These are phyloP conservation scores for Blastocladiella britannica DNA, from an alignment of 192 early-diverging fungal genomes.

Conservation along the genomic window DNA sequence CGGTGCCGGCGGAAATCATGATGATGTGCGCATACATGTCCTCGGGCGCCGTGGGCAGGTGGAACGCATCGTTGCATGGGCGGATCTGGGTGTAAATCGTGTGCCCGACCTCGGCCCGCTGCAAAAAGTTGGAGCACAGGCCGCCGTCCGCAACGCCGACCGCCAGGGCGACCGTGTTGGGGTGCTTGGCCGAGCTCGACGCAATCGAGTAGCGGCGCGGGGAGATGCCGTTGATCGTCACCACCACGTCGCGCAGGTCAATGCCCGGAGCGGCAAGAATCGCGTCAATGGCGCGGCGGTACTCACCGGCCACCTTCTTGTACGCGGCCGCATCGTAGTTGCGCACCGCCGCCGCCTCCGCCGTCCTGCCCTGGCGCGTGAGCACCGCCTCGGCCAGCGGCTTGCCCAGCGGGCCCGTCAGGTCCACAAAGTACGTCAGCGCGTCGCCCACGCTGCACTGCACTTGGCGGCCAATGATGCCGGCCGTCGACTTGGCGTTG, in stretches of 20 bases:
- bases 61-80: constrained; percentile 4
- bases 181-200: constrained; percentile 1
- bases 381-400: not conserved
- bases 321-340: not conserved
- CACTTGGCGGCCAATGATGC: constrained; percentile 3
- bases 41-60: constrained; percentile 1
- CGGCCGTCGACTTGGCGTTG: not conserved
- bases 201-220: constrained; percentile 16
- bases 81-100: not conserved
- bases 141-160: constrained; percentile 11
- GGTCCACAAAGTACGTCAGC: constrained; percentile 22
- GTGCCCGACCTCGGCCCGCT: not conserved
- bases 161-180: constrained; percentile 2
- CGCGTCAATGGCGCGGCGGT: not conserved
- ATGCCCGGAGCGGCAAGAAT: not conserved
- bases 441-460: constrained; percentile 25
- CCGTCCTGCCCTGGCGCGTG: not conserved
- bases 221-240: not conserved
- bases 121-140: constrained; percentile 7
- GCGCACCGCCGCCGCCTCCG: not conserved
- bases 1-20: constrained; percentile 5
- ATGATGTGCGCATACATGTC: not conserved
- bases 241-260: not conserved
- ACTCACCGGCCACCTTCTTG: not conserved
- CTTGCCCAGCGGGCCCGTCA: not conserved